Conservation (phyloP, 2,329 filamentous ascomycete genomes). For the Clarireedia sp. region DNA sequence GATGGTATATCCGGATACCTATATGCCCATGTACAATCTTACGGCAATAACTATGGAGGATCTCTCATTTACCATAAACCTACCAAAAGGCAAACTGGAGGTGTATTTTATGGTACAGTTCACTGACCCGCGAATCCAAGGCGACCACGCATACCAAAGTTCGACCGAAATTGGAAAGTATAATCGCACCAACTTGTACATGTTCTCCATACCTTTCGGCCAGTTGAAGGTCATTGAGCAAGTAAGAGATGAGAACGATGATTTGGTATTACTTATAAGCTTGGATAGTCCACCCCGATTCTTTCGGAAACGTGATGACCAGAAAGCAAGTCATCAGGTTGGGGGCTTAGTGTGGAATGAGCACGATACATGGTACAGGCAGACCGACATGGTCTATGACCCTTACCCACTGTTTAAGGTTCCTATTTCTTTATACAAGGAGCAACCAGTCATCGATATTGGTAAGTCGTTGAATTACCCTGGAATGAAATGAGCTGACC, state of each 20-base stretch:
- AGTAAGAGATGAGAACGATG: constrained; percentile 27
- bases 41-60: constrained; percentile 4
- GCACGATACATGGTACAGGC: constrained; percentile 51
- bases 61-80: constrained; percentile 34
- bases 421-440: constrained; percentile 40
- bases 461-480: constrained; percentile 25
- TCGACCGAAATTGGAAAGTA: constrained; percentile 11
- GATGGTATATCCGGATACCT: constrained; percentile 41
- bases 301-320: constrained; percentile 28
- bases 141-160: constrained; percentile 8
- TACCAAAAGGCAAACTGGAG: constrained; percentile 33
- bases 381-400: constrained; percentile 52
- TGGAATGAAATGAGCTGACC: neutral
- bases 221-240: constrained; percentile 40
- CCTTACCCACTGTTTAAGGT: constrained; percentile 29
- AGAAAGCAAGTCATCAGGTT: constrained; percentile 34
- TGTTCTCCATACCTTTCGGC: constrained; percentile 31
- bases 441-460: constrained; percentile 48
- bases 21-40: constrained; percentile 38
- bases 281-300: constrained; percentile 38
- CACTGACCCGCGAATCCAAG: constrained; percentile 20
- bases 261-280: constrained; percentile 38
- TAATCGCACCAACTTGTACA: constrained; percentile 26
- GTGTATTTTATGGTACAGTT: constrained; percentile 34
- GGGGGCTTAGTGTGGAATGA: constrained; percentile 43